Percentiles rank a stretch among this genome's conserved stretches.
Evolutionary conservation across 345 rosid genomes (phyloP).

Genomic region (Syzygium aromaticum): DNA sequence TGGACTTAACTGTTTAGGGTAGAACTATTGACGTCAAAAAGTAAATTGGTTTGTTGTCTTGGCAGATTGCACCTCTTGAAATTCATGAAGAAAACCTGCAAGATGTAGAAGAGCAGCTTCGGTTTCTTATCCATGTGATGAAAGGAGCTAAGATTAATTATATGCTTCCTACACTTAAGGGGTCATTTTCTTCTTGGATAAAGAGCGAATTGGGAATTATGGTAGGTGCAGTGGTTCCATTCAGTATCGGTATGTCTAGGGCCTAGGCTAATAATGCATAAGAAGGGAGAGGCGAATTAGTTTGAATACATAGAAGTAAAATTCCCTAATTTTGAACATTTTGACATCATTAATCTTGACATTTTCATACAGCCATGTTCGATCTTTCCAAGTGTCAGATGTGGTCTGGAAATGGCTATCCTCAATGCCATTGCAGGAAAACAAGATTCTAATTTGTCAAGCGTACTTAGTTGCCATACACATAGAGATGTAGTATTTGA

Average conservation of each 20-base stretch:
- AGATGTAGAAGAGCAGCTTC: conserved; percentile 86
- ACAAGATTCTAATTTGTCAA: conserved; percentile 43
- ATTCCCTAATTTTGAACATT: not conserved
- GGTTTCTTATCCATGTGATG: conserved; percentile 46
- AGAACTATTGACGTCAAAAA: not conserved
- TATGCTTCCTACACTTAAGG: conserved; percentile 54
- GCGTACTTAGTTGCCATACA: conserved; percentile 28
- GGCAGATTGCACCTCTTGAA: conserved; percentile 89
- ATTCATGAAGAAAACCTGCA: conserved; percentile 49
- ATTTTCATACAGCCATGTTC: conserved; percentile 48
- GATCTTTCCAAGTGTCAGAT: conserved; percentile 83
- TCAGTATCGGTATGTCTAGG: not conserved
- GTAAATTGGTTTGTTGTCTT: conserved; percentile 2
- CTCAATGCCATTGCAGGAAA: conserved; percentile 61
- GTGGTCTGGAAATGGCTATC: conserved; percentile 95
- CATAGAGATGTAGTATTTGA: conserved; percentile 25
- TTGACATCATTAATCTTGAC: not conserved
- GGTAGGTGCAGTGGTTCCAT: conserved; percentile 26
- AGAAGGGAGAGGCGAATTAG: not conserved
- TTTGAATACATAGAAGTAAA: not conserved
- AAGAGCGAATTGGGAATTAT: conserved; percentile 65
- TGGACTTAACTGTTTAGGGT: not conserved
- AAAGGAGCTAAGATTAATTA: conserved; percentile 45
- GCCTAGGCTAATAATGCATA: not conserved
- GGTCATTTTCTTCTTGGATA: conserved; percentile 77